A percentile compares a stretch with the other conserved stretches of the same genome.
phyloP scores from a whole-genome alignment of 495 filamentous ascomycete genomes.

The Neurospora tetrasperma region DNA sequence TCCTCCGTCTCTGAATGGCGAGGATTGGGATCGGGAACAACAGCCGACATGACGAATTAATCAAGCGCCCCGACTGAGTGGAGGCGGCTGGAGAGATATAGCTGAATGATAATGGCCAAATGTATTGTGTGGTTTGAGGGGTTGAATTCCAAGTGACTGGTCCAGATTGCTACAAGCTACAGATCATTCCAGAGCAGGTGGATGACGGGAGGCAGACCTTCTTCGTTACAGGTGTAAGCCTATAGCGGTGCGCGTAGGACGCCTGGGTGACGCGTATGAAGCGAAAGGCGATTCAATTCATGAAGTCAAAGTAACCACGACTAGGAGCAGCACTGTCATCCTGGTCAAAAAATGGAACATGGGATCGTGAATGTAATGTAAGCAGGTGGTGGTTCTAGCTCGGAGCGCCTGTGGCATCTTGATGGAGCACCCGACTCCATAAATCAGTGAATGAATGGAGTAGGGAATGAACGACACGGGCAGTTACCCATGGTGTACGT shows the following conservation, averaged over 20 bases:
- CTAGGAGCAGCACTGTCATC: neutral
- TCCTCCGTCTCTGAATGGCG: constrained; percentile 40
- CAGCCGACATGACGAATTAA: neutral
- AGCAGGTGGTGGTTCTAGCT: neutral
- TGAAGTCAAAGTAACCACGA: neutral
- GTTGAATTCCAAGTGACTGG: neutral
- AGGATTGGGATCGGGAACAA: neutral
- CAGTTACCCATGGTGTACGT: neutral
- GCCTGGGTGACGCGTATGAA: neutral
- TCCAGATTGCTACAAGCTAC: neutral
- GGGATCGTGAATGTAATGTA: neutral
- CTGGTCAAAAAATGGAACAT: neutral
- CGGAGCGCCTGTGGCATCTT: neutral
- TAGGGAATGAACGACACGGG: neutral
- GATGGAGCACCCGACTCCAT: neutral
- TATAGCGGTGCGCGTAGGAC: neutral
- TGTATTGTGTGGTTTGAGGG: neutral
- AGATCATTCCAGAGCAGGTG: neutral
- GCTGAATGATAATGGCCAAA: neutral
- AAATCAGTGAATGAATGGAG: neutral
- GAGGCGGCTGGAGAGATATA: neutral
- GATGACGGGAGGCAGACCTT: neutral
- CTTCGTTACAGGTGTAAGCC: neutral
- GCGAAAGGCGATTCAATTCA: neutral
- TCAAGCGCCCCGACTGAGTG: neutral